Base-by-base conservation (phyloP, 805 yeast species). In the Hanseniaspora taiwanica region DNA sequence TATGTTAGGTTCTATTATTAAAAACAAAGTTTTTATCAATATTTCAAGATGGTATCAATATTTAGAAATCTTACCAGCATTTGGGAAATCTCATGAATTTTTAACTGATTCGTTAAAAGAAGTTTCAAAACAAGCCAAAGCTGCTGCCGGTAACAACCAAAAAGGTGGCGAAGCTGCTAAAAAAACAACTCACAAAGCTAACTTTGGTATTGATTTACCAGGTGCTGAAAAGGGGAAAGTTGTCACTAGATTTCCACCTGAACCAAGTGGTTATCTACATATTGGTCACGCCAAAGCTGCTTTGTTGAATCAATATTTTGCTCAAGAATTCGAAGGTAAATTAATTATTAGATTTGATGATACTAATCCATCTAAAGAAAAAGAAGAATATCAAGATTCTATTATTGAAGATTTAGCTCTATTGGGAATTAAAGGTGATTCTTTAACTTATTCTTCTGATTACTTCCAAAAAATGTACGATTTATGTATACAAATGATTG, bases 261-360 rank as follows among this genome's bases (percentile, higher is more conserved):
- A 91, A 65, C 98, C 98, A 33, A 89, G 93, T 63, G 98, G 98
- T 51, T 91, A 78, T 58, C 71, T 91, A 55, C 98, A 91, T 60
- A 89, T 91, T 60, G 98, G 99, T 51, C 99, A 91, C 60, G 98
- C 95, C 45, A 91, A 91, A 65, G 98, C 98, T 46, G 99, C 99
- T 41, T 71, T 91, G 44, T 73, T 91, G 59, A 91, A 91, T 68
- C 91, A 91, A 65, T 89, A 87, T 68, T 89, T 91, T 67, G 98
- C 99, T 37, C 79, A 84, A 53, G 81, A 76, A 57, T 91, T 89
- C 72, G 81, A 91, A 56, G 99, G 99, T 60, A 91, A 91, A 65
- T 75, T 91, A 60, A 86, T 91, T 56, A 80, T 91, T 56, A 78
- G 99, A 66, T 91, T 91, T 61, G 99, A 91, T 62, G 99, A 91